phyloP scores from a whole-genome alignment of 2,329 filamentous ascomycete species.

The Fusarium pilosicola region DNA sequence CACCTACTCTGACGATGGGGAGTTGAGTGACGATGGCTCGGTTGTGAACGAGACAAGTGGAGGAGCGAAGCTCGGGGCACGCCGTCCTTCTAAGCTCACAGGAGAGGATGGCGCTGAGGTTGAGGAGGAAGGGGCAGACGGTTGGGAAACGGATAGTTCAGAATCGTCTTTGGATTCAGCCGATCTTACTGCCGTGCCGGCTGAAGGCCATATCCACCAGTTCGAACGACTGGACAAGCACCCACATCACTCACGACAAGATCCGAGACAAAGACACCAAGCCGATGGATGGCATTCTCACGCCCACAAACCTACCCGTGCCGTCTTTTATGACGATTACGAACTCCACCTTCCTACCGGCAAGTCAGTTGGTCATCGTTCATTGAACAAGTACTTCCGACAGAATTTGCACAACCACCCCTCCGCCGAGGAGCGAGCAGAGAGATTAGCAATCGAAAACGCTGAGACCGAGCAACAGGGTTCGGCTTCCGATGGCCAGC shows the following conservation, averaged over 20 bases:
- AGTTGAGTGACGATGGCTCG: slow-evolving; percentile 65
- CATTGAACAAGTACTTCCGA: slow-evolving; percentile 85
- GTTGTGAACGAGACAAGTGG: slow-evolving; percentile 56
- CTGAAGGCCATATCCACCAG: slow-evolving; percentile 75
- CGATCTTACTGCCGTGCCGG: slow-evolving; percentile 81
- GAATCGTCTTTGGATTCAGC: slow-evolving; percentile 89
- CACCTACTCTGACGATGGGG: slow-evolving; percentile 88
- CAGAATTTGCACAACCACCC: slow-evolving; percentile 92
- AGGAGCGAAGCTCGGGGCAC: slow-evolving; percentile 76
- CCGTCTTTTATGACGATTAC: slow-evolving; percentile 90
- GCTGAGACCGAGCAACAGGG: slow-evolving; percentile 45
- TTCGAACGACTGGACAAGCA: slow-evolving; percentile 78
- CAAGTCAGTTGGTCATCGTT: slow-evolving; percentile 88
- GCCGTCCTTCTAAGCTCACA: slow-evolving; percentile 63
- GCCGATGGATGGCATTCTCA: slow-evolving; percentile 84
- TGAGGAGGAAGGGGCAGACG: slow-evolving; percentile 73
- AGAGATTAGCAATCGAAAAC: slow-evolving; percentile 70
- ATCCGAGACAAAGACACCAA: slow-evolving; percentile 77
- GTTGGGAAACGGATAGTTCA: slow-evolving; percentile 95
- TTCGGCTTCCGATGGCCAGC: slow-evolving; percentile 46
- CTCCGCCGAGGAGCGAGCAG: slow-evolving; percentile 77
- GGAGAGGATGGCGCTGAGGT: slow-evolving; percentile 60
- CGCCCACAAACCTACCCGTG: slow-evolving; percentile 76
- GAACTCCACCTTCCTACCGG: slow-evolving; percentile 94
- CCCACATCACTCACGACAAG: slow-evolving; percentile 77